Base-by-base conservation (phyloP, 177 flowering plant species). In the Vitis hybrid region DNA sequence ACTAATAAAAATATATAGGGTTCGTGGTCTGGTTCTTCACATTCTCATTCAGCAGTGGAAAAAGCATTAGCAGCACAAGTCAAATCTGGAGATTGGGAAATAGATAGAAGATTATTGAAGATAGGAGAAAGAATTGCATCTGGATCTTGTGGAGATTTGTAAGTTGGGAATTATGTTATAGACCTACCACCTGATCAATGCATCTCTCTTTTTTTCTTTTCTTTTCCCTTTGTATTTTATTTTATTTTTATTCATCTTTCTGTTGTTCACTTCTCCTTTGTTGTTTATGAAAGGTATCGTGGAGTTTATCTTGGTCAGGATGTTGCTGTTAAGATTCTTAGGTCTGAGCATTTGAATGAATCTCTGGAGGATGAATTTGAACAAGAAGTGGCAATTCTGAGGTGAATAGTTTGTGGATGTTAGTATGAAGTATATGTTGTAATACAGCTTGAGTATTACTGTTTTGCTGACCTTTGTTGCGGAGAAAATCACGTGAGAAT, bases 141-240 rank as follows among this genome's bases (percentile, higher is more conserved):
- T 71, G 98, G 99, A 67, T 93, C 98, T 76, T 91, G 94, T 80
- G 99, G 97, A 75, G 94, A 94, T 70, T 70, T 93, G 99, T 94
- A 58, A 86, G 97, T 85, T 68, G 26, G 19, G 20, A 55, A 13
- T 70, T 70, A 15, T 62, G 16, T 70, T 70, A 39, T 48, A 1
- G 55, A 51, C 8, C 16, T 59, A 5, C 15, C 60, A 3, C 48
- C 20, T 62, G 6, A 16, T 26, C 52, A 3, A 4, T 39, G 45
- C 45, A 39, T 39, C 45, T 4, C 45, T 39, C 50, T 16, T 18
- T 53, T 18, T 29, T n/a, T 33, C 8, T 31, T 1, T 3, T 51
- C 11, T 22, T 15, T 26, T n/a, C 31, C 48, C 14, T 16, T 50
- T 50, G n/a, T 55, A 60, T 63, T 15, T 6, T 18, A 18, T 18